phyloP scores from a whole-genome alignment of 176 grass and related monocot species.

The Thalia dealbata region DNA sequence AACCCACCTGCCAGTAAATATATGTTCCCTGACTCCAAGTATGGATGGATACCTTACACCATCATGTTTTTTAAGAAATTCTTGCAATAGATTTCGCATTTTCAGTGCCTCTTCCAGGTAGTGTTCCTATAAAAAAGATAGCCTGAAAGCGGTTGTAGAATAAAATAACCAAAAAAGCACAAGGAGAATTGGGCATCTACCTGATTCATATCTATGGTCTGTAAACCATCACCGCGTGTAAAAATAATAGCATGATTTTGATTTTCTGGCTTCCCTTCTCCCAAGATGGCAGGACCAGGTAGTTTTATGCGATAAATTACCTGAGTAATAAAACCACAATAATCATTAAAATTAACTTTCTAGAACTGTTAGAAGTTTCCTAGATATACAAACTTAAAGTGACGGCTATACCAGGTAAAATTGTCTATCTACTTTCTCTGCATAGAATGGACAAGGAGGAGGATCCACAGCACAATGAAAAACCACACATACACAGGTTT shows the following conservation, averaged over 20 bases:
- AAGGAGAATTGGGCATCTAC: slow-evolving; percentile 29
- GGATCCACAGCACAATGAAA: too few relatives aligned
- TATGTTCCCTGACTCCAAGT: slow-evolving; percentile 94
- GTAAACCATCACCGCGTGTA: slow-evolving; percentile 83
- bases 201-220: slow-evolving; percentile 99
- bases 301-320: slow-evolving; percentile 97
- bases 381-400: too few relatives aligned
- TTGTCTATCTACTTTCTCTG: too few relatives aligned
- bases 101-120: slow-evolving; percentile 96
- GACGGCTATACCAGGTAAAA: too few relatives aligned
- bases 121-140: slow-evolving; percentile 50
- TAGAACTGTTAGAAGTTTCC: too few relatives aligned
- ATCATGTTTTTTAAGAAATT: slow-evolving; percentile 87
- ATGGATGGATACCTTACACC: slow-evolving; percentile 89
- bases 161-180: slow-evolving; percentile 10
- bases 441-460: too few relatives aligned
- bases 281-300: slow-evolving; percentile 74
- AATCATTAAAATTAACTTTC: background rate
- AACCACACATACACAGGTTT: too few relatives aligned
- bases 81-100: slow-evolving; percentile 97
- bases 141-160: slow-evolving; percentile 5
- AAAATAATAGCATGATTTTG: slow-evolving; percentile 99
- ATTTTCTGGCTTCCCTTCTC: slow-evolving; percentile 98
- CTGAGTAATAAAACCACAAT: slow-evolving; percentile 29
- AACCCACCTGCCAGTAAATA: slow-evolving; percentile 80